These are phyloP conservation scores for Plasmodium gonderi DNA, from an alignment of 169 alveolate genomes.

Conservation along the genomic window DNA sequence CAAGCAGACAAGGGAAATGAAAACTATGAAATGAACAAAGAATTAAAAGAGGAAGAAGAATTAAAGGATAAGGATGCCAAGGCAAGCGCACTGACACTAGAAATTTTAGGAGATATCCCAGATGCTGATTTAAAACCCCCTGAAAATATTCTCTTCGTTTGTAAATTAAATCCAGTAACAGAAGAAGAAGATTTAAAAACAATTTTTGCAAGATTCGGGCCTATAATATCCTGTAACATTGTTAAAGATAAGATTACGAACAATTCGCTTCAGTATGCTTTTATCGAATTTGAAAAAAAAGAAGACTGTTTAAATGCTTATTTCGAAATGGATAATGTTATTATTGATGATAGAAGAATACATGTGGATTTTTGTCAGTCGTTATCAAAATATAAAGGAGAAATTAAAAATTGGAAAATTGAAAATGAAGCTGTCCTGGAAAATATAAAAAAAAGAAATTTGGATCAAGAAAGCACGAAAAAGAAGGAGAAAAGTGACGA, in stretches of 20 bases:
- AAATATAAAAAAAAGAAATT: neutral
- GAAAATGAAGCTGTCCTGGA: slow-evolving; percentile 7
- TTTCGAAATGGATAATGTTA: slow-evolving; percentile 96
- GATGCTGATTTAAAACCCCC: slow-evolving; percentile 99
- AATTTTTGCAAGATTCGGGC: slow-evolving; percentile 96
- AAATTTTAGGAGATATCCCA: slow-evolving; percentile 98
- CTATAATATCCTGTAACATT: slow-evolving; percentile 94
- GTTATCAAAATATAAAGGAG: slow-evolving; percentile 78
- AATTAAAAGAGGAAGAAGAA: slow-evolving; percentile 88
- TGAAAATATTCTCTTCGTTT: slow-evolving; percentile 97
- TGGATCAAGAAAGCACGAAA: neutral
- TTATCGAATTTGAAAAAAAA: slow-evolving; percentile 96
- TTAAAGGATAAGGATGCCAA: slow-evolving; percentile 92
- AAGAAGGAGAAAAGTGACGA: neutral
- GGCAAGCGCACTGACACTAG: slow-evolving; percentile 95
- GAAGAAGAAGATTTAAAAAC: slow-evolving; percentile 97
- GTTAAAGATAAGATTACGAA: slow-evolving; percentile 98
- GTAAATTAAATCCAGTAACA: slow-evolving; percentile 97
- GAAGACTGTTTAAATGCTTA: slow-evolving; percentile 97
- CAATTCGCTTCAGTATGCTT: slow-evolving; percentile 97
- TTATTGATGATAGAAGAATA: slow-evolving; percentile 96
- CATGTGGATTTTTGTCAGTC: slow-evolving; percentile 93
- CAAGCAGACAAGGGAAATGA: slow-evolving; percentile 61
- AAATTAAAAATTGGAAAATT: slow-evolving; percentile 27
- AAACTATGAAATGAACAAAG: slow-evolving; percentile 79